A percentile compares a stretch with the other conserved stretches of the same genome.
Evolutionary conservation across 371 early-diverging fungal species (phyloP).

Genomic region (Catenaria anguillulae): DNA sequence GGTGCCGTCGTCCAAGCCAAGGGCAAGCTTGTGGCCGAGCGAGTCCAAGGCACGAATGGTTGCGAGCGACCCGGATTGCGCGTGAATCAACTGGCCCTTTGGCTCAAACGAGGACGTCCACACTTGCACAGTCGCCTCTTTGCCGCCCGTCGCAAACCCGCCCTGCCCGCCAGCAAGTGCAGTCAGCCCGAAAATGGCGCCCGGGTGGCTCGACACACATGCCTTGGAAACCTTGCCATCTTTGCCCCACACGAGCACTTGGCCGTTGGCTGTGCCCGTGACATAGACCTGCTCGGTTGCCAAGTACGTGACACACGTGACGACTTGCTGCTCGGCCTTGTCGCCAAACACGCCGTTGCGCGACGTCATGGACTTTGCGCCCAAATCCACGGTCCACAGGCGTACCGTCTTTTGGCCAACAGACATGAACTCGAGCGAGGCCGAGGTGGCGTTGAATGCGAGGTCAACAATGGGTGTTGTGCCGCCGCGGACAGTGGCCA

Average conservation of each 20-base stretch:
- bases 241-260: background rate
- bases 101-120: slow-evolving; percentile 10
- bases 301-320: background rate
- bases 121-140: slow-evolving; percentile 11
- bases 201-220: background rate
- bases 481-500: background rate
- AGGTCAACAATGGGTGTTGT: background rate
- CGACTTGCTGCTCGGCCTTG: background rate
- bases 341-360: background rate
- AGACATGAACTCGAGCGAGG: background rate
- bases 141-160: slow-evolving; percentile 14
- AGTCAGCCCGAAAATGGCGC: slow-evolving; percentile 1
- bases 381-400: background rate
- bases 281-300: background rate
- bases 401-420: background rate
- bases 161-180: slow-evolving; percentile 7
- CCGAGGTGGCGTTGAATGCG: background rate
- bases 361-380: background rate
- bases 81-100: background rate
- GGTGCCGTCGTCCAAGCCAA: slow-evolving; percentile 15
- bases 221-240: background rate
- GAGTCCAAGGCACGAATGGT: slow-evolving; percentile 10
- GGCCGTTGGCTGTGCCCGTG: background rate
- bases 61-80: background rate
- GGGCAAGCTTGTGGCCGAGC: slow-evolving; percentile 8